phyloP scores from a whole-genome alignment of 164 flowering plant genomes.

The Umbilicus rupestris region DNA sequence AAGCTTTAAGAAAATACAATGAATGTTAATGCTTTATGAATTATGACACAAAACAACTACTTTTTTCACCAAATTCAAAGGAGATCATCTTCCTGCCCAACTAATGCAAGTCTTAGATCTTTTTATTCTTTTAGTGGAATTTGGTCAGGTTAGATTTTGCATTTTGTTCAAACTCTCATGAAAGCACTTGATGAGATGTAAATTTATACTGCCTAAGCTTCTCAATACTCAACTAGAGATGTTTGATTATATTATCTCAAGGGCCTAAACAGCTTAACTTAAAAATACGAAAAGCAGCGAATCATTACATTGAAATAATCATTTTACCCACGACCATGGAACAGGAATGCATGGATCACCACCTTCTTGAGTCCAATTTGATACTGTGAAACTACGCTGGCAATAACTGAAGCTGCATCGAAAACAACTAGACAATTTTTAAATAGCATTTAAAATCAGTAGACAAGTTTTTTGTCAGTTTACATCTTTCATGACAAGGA shows the following conservation, averaged over 20 bases:
- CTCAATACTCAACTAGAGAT: too few species aligned
- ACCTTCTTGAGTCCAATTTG: conserved; percentile 88
- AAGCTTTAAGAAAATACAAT: background rate
- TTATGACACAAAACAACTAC: background rate
- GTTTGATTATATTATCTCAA: too few species aligned
- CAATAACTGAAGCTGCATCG: conserved; percentile 37
- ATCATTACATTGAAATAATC: conserved; percentile 60
- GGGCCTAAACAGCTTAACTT: too few species aligned
- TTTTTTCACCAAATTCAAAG: too few species aligned
- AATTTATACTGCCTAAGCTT: too few species aligned
- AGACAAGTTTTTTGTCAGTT: background rate
- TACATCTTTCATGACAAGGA: background rate
- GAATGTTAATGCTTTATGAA: background rate
- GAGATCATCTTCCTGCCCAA: too few species aligned
- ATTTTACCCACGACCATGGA: conserved; percentile 85
- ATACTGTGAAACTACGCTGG: conserved; percentile 38
- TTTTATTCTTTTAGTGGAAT: too few species aligned
- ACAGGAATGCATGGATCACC: conserved; percentile 94
- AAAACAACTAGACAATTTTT: background rate
- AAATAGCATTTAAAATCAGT: background rate
- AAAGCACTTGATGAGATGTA: too few species aligned
- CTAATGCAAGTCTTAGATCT: too few species aligned
- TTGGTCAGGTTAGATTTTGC: too few species aligned
- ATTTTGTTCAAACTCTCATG: too few species aligned
- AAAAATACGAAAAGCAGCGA: background rate